Percentiles rank a stretch among this genome's conserved stretches.
Evolutionary conservation across 805 yeast species (phyloP).

Genomic region (Saccharomycodes ludwigii): DNA sequence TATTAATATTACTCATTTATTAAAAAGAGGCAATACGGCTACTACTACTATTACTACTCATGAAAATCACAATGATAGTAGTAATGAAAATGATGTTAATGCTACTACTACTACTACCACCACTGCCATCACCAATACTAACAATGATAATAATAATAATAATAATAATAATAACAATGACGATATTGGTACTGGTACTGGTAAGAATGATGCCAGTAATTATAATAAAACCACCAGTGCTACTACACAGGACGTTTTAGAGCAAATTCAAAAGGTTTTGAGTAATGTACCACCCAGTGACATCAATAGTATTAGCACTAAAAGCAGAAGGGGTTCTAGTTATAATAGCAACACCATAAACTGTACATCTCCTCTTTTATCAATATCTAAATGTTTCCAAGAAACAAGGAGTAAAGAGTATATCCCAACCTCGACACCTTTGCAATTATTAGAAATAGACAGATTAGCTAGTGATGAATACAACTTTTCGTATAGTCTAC

Average conservation of each 20-base stretch:
- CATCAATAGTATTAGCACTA: too few relatives aligned
- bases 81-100: background rate
- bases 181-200: slow-evolving; percentile 3
- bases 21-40: slow-evolving; percentile 16
- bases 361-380: slow-evolving; percentile 4
- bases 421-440: slow-evolving; percentile 58
- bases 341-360: too few relatives aligned
- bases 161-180: too few relatives aligned
- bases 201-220: slow-evolving; percentile 14
- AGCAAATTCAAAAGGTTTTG: too few relatives aligned
- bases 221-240: too few relatives aligned
- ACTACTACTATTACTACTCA: background rate
- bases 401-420: slow-evolving; percentile 13
- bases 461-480: slow-evolving; percentile 42
- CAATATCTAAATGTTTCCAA: slow-evolving; percentile 7
- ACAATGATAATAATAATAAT: slow-evolving; percentile 4
- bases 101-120: too few relatives aligned
- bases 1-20: slow-evolving; percentile 23
- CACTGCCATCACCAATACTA: too few relatives aligned
- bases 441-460: slow-evolving; percentile 70
- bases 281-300: too few relatives aligned
- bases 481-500: slow-evolving; percentile 30
- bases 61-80: background rate
- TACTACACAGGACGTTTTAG: too few relatives aligned
- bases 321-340: too few relatives aligned